A percentile compares a stretch with the other conserved stretches of the same genome.
phyloP scores from a whole-genome alignment of 2,329 filamentous ascomycete genomes.

The Curvularia sp. region DNA sequence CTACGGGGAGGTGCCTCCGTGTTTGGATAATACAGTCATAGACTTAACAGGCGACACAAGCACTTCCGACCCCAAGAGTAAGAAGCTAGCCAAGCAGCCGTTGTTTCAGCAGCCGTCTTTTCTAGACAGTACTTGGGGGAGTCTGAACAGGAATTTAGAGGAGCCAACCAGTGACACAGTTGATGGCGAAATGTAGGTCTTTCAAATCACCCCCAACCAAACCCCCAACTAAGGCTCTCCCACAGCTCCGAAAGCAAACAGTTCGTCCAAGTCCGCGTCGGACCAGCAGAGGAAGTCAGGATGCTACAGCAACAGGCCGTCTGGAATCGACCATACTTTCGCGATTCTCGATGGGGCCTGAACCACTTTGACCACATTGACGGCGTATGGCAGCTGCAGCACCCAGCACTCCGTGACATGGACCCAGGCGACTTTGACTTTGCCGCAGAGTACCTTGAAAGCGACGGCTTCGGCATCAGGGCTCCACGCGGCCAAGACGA shows the following conservation, averaged over 20 bases:
- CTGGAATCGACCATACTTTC: constrained; percentile 28
- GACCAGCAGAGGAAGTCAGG: constrained; percentile 21
- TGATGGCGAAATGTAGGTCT: constrained; percentile 32
- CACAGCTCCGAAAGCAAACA: constrained; percentile 25
- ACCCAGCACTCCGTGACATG: constrained; percentile 28
- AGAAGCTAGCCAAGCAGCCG: neutral
- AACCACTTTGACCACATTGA: constrained; percentile 23
- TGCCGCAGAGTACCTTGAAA: constrained; percentile 37
- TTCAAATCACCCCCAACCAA: neutral
- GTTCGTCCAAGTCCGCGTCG: constrained; percentile 34
- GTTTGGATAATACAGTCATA: neutral
- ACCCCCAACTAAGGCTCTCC: neutral
- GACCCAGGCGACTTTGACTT: constrained; percentile 32
- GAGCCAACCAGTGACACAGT: constrained; percentile 22
- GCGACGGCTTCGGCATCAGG: constrained; percentile 30
- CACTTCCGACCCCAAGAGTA: neutral
- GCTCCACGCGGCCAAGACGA: constrained; percentile 24
- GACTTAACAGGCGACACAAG: neutral
- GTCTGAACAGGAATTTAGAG: constrained; percentile 1
- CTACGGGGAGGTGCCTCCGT: neutral
- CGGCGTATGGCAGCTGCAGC: constrained; percentile 24
- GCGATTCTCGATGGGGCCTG: constrained; percentile 11
- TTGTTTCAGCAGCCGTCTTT: neutral
- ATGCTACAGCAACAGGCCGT: constrained; percentile 22
- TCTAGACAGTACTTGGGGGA: neutral